Conservation (phyloP, 2,329 filamentous ascomycete species). For the Venturia nashicola region DNA sequence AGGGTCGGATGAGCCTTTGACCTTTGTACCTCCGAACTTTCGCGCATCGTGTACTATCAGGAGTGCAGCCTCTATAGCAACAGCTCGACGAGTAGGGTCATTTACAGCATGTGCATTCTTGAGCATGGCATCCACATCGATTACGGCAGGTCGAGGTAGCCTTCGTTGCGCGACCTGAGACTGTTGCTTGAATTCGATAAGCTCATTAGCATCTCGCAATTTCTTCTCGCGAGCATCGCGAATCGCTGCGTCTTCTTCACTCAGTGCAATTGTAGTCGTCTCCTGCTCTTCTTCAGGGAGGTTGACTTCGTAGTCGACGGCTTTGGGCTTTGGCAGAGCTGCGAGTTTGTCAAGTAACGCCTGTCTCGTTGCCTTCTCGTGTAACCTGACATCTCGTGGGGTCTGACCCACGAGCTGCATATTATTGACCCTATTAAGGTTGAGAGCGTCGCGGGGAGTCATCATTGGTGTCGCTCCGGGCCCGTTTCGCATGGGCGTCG, state of each 20-base stretch:
- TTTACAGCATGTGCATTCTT: slow-evolving; percentile 46
- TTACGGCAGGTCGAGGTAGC: slow-evolving; percentile 61
- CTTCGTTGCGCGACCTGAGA: slow-evolving; percentile 84
- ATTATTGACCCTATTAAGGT: slow-evolving; percentile 62
- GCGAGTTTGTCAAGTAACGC: slow-evolving; percentile 63
- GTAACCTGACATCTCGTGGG: slow-evolving; percentile 60
- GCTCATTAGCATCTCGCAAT: slow-evolving; percentile 49
- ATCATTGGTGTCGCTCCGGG: slow-evolving; percentile 73
- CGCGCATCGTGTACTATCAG: slow-evolving; percentile 74
- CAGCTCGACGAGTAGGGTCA: slow-evolving; percentile 54
- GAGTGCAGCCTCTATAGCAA: slow-evolving; percentile 65
- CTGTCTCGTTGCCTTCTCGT: slow-evolving; percentile 55
- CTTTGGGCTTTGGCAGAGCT: slow-evolving; percentile 80
- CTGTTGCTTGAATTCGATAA: slow-evolving; percentile 64
- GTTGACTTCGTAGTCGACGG: slow-evolving; percentile 88
- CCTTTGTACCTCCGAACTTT: slow-evolving; percentile 57
- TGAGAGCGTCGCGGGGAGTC: slow-evolving; percentile 78
- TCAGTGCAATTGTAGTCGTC: slow-evolving; percentile 37
- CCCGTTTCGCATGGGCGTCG: slow-evolving; percentile 47
- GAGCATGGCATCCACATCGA: slow-evolving; percentile 60
- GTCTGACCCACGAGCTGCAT: slow-evolving; percentile 62
- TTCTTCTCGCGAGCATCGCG: slow-evolving; percentile 58
- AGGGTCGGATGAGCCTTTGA: slow-evolving; percentile 48
- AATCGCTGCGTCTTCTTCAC: slow-evolving; percentile 53
- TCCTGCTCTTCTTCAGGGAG: slow-evolving; percentile 73